Conservation (phyloP, 257 asterid species). For the Lithospermum erythrorhizon region DNA sequence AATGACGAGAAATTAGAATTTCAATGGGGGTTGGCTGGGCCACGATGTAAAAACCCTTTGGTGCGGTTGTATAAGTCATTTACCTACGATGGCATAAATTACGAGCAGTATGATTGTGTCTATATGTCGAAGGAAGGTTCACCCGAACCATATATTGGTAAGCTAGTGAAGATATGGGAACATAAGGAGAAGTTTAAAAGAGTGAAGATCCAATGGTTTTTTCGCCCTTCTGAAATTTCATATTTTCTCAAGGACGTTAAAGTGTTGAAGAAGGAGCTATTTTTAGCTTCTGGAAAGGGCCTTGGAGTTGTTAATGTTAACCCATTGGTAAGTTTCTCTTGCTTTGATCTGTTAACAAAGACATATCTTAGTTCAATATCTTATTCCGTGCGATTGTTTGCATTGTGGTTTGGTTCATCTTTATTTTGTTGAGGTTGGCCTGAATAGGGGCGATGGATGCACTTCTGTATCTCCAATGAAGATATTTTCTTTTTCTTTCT, state of each 20-base stretch:
- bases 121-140: conserved; percentile 42
- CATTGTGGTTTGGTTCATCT: no score
- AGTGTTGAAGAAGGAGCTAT: conserved; percentile 48
- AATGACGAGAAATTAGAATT: conserved; percentile 30
- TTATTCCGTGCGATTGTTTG: no score
- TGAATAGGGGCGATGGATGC: no score
- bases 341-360: neutral
- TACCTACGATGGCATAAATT: conserved; percentile 57
- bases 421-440: no score
- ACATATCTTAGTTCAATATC: no score
- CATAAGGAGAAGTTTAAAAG: conserved; percentile 25
- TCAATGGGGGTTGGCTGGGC: conserved; percentile 54
- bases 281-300: conserved; percentile 79
- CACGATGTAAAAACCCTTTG: conserved; percentile 34
- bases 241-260: conserved; percentile 26
- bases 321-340: conserved; percentile 44
- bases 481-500: no score
- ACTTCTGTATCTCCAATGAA: no score
- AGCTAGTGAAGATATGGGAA: conserved; percentile 69
- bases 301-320: conserved; percentile 46
- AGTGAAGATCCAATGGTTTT: conserved; percentile 82
- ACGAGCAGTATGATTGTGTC: conserved; percentile 50
- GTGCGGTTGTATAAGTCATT: conserved; percentile 62
- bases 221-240: conserved; percentile 59
- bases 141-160: conserved; percentile 53